A percentile compares a stretch with the other conserved stretches of the same genome.
phyloP scores from a whole-genome alignment of 441 rosid genomes.

The Arabidopsis lyrata region DNA sequence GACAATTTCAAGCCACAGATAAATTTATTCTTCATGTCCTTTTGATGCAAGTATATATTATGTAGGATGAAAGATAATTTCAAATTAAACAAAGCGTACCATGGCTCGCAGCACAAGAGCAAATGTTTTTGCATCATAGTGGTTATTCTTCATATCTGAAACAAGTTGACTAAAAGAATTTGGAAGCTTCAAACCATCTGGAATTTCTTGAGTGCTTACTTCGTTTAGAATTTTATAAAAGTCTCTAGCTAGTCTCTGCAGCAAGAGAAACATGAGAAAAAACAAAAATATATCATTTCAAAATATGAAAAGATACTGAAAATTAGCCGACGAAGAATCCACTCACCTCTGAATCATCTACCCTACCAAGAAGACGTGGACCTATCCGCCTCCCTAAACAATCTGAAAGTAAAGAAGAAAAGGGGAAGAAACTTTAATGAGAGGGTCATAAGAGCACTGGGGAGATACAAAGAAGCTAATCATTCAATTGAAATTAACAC shows the following conservation, averaged over 20 bases:
- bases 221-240: slow-evolving; percentile 82
- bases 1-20: neutral
- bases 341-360: slow-evolving; percentile 95
- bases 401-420: slow-evolving; percentile 57
- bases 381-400: slow-evolving; percentile 99
- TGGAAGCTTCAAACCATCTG: slow-evolving; percentile 85
- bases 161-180: slow-evolving; percentile 87
- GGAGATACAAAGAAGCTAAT: slow-evolving; percentile 10
- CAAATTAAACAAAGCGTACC: slow-evolving; percentile 56
- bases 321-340: slow-evolving; percentile 22
- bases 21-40: neutral
- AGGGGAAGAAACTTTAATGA: slow-evolving; percentile 30
- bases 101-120: slow-evolving; percentile 85
- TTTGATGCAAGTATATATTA: neutral
- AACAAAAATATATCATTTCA: slow-evolving; percentile 39
- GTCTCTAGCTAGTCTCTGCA: slow-evolving; percentile 89
- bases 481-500: slow-evolving; percentile 8
- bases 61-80: neutral
- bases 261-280: slow-evolving; percentile 41
- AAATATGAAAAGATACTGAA: slow-evolving; percentile 31
- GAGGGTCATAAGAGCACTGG: slow-evolving; percentile 30
- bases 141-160: slow-evolving; percentile 80
- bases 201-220: slow-evolving; percentile 82
- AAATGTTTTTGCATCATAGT: slow-evolving; percentile 86
- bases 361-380: slow-evolving; percentile 91